A percentile compares a stretch with the other conserved stretches of the same genome.
These are phyloP conservation scores for Rosa lucieae DNA, from an alignment of 306 rosid genomes.

Conservation along the genomic window DNA sequence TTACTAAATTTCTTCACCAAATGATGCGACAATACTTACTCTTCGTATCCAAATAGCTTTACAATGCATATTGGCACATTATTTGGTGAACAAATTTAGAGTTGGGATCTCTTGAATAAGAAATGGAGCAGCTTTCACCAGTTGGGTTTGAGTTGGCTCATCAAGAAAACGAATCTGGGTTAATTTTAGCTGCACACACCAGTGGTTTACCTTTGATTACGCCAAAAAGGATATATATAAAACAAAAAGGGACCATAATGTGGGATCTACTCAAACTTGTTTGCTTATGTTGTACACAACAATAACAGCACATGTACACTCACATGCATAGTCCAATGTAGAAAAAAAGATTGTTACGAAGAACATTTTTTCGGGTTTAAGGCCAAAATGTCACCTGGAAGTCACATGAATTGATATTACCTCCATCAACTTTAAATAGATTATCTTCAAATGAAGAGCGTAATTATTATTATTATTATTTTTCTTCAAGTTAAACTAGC, in stretches of 20 bases:
- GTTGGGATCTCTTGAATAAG: not conserved
- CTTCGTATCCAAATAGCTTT: not conserved
- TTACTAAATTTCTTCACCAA: not conserved
- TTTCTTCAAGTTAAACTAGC: too few species aligned
- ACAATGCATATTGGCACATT: not conserved
- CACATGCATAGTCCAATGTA: not conserved
- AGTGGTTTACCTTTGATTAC: not conserved
- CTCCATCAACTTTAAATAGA: not conserved
- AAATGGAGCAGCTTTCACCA: not conserved
- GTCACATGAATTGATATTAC: not conserved
- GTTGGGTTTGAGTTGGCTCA: not conserved
- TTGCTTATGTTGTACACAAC: slow-evolving; percentile 11
- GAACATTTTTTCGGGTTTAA: not conserved
- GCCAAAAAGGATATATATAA: not conserved
- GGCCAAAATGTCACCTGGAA: not conserved
- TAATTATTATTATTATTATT: too few species aligned
- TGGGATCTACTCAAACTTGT: slow-evolving; percentile 9
- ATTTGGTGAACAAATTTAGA: not conserved
- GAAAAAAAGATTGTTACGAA: not conserved
- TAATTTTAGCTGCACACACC: not conserved
- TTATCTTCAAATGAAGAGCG: too few species aligned
- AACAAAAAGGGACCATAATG: not conserved
- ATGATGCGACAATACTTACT: not conserved
- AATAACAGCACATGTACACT: not conserved
- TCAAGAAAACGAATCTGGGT: not conserved